Evolutionary conservation across 2,329 filamentous ascomycete genomes (phyloP).

Genomic region (Fusarium oxysporum): DNA sequence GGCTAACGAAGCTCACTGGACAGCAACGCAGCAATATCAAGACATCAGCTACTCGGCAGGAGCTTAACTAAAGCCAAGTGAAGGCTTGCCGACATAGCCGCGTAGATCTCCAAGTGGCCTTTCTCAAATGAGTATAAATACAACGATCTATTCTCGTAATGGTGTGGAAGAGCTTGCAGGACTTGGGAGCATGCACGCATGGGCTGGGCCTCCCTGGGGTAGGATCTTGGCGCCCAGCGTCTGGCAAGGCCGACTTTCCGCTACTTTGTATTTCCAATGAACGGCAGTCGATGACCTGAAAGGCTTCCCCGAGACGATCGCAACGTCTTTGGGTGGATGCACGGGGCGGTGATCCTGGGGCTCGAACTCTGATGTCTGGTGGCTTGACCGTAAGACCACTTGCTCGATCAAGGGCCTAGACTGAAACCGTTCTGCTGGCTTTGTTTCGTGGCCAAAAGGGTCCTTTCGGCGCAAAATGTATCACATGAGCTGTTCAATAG

Average conservation of each 20-base stretch:
- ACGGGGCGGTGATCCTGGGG: neutral
- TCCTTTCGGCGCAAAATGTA: no score
- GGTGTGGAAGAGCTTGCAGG: neutral
- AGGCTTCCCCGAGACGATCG: neutral
- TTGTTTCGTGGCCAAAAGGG: neutral
- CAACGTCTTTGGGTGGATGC: neutral
- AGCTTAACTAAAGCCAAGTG: neutral
- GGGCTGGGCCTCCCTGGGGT: neutral
- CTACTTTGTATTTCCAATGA: neutral
- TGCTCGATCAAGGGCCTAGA: neutral
- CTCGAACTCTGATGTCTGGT: neutral
- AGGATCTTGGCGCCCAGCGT: neutral
- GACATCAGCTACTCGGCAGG: neutral
- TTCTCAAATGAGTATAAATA: neutral
- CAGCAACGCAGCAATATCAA: neutral
- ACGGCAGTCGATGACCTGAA: neutral
- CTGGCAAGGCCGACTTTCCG: neutral
- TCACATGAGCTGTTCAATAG: neutral
- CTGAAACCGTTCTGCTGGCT: neutral
- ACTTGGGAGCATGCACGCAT: neutral
- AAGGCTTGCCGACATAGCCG: neutral
- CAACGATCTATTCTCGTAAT: neutral
- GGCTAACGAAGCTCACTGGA: neutral
- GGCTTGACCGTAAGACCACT: neutral
- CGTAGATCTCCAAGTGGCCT: neutral